Percentiles rank a stretch among this genome's conserved stretches.
These are phyloP conservation scores for Aspergillus fumigatus DNA, from an alignment of 2,329 filamentous ascomycete species.

Conservation along the genomic window DNA sequence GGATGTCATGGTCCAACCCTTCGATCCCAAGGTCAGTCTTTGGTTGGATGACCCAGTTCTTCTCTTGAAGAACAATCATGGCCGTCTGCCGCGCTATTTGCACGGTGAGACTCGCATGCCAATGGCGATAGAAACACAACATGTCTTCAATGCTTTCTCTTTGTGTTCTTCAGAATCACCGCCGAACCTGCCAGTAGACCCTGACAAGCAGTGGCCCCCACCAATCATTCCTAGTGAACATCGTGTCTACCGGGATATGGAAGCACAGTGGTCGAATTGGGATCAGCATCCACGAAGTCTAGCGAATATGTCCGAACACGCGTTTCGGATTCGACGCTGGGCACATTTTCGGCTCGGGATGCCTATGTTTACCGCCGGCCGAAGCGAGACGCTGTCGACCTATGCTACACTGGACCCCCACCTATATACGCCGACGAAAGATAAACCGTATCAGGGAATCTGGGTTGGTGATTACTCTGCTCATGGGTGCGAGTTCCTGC, in stretches of 20 bases:
- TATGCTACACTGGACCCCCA: constrained; percentile 69
- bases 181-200: constrained; percentile 29
- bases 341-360: constrained; percentile 58
- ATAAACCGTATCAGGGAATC: constrained; percentile 82
- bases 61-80: constrained; percentile 44
- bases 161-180: constrained; percentile 53
- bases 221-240: constrained; percentile 60
- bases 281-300: constrained; percentile 50
- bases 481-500: constrained; percentile 83
- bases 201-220: constrained; percentile 70
- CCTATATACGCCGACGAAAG: constrained; percentile 73
- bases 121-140: constrained; percentile 49
- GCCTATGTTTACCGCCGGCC: constrained; percentile 27
- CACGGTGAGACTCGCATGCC: constrained; percentile 49
- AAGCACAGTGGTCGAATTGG: constrained; percentile 39
- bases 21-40: constrained; percentile 64
- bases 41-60: constrained; percentile 72
- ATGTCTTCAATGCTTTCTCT: constrained; percentile 63
- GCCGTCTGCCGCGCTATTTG: constrained; percentile 18
- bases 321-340: constrained; percentile 74
- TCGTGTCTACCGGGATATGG: constrained; percentile 52
- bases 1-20: constrained; percentile 66
- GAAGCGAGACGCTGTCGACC: constrained; percentile 50
- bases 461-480: constrained; percentile 88
- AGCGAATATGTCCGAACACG: constrained; percentile 60